A percentile compares a stretch with the other conserved stretches of the same genome.
phyloP scores from a whole-genome alignment of 2,329 filamentous ascomycete genomes.

The Trichoderma harzianum region DNA sequence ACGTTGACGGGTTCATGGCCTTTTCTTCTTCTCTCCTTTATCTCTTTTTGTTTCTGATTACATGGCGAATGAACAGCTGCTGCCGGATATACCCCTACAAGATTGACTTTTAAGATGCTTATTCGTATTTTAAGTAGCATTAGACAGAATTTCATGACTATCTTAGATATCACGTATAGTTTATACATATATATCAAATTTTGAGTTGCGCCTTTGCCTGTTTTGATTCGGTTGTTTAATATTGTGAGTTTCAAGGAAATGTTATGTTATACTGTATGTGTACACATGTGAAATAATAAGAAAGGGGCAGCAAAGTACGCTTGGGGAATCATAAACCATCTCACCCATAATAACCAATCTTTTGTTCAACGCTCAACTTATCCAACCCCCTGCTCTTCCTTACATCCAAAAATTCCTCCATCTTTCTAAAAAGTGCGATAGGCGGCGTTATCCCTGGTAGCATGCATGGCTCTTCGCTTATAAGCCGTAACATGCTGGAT shows the following conservation, averaged over 20 bases:
- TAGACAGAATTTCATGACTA: not conserved
- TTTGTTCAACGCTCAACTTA: not conserved
- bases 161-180: not conserved
- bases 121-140: not conserved
- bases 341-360: not conserved
- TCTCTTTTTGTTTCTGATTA: not conserved
- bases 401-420: not conserved
- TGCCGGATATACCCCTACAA: constrained; percentile 12
- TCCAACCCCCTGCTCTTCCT: not conserved
- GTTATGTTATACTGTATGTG: not conserved
- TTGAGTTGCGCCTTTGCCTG: not conserved
- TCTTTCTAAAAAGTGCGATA: constrained; percentile 2
- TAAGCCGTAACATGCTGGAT: constrained; percentile 65
- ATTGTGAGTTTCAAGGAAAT: not conserved
- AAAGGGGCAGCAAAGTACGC: not conserved
- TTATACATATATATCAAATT: not conserved
- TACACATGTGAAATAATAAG: not conserved
- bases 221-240: not conserved
- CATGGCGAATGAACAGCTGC: not conserved
- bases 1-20: not conserved
- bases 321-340: constrained; percentile 12
- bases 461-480: constrained; percentile 36
- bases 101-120: not conserved
- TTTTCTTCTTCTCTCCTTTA: not conserved
- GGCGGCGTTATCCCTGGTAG: not conserved